Evolutionary conservation across 2,329 filamentous ascomycete species (phyloP).

Genomic region (Claviceps humidiphila): DNA sequence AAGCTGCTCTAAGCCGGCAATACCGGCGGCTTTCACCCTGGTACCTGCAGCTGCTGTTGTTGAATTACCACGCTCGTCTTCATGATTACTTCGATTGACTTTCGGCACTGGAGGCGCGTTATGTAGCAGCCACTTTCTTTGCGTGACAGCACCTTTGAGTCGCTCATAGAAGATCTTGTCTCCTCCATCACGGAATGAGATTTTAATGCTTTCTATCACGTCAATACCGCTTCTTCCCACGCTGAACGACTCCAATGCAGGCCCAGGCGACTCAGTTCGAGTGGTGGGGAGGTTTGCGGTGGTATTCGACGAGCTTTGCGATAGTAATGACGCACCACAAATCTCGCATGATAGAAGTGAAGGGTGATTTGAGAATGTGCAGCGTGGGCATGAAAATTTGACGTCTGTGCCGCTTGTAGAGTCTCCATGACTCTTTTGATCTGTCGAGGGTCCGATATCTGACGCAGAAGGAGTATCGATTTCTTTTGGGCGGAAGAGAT

Average conservation of each 20-base stretch:
- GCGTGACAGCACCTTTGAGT: conserved; percentile 74
- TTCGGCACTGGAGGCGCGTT: conserved; percentile 78
- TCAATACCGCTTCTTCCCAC: conserved; percentile 31
- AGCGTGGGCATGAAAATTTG: conserved; percentile 62
- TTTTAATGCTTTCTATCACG: conserved; percentile 63
- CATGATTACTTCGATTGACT: conserved; percentile 27
- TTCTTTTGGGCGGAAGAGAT: not conserved
- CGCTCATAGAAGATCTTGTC: conserved; percentile 84
- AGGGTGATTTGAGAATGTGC: conserved; percentile 88
- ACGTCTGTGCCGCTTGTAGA: conserved; percentile 12
- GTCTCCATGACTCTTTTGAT: not conserved
- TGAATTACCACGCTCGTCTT: conserved; percentile 19
- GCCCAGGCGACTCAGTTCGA: conserved; percentile 67
- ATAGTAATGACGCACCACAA: conserved; percentile 64
- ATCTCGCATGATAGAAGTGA: conserved; percentile 81
- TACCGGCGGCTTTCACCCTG: conserved; percentile 58
- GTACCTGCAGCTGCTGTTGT: conserved; percentile 14
- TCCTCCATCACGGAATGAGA: conserved; percentile 82
- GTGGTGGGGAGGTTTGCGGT: conserved; percentile 23
- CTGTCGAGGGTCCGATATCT: no score
- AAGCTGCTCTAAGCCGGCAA: conserved; percentile 80
- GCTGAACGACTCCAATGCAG: conserved; percentile 34
- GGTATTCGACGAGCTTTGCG: conserved; percentile 28
- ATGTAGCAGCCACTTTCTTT: conserved; percentile 90
- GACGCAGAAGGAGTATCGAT: not conserved